Percentiles rank a stretch among this genome's conserved stretches.
These are phyloP conservation scores for Phoma sp. DNA, from an alignment of 2,329 filamentous ascomycete species.

Conservation along the genomic window DNA sequence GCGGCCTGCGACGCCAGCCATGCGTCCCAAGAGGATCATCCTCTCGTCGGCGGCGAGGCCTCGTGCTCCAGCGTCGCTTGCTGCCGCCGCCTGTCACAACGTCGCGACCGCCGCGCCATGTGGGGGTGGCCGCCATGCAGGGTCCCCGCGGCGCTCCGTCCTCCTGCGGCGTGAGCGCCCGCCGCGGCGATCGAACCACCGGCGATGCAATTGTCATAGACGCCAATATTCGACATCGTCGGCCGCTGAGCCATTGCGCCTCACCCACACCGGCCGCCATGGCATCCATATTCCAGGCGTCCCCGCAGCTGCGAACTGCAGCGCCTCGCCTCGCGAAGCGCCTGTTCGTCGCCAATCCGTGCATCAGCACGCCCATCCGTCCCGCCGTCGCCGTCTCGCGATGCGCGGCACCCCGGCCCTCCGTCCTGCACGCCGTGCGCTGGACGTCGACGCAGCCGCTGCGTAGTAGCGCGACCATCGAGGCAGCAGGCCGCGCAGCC, in stretches of 20 bases:
- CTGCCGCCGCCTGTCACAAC: slow-evolving; percentile 16
- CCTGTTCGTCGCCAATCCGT: slow-evolving; percentile 45
- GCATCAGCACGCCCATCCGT: slow-evolving; percentile 39
- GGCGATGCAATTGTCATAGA: slow-evolving; percentile 18
- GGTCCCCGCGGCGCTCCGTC: slow-evolving; percentile 17
- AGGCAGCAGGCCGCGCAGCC: slow-evolving; percentile 21
- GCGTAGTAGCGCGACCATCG: slow-evolving; percentile 31
- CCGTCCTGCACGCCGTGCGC: slow-evolving; percentile 41
- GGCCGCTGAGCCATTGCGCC: slow-evolving; percentile 8
- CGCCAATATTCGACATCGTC: not conserved
- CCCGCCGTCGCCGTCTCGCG: slow-evolving; percentile 20
- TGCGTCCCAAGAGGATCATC: too few species aligned
- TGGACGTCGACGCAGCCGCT: slow-evolving; percentile 46
- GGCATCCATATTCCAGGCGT: slow-evolving; percentile 46
- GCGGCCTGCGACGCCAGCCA: too few species aligned
- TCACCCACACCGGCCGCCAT: slow-evolving; percentile 27
- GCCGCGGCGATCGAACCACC: slow-evolving; percentile 12
- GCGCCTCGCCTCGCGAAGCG: slow-evolving; percentile 48
- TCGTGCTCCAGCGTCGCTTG: slow-evolving; percentile 10
- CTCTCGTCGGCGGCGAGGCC: too few species aligned
- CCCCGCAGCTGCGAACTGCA: slow-evolving; percentile 48
- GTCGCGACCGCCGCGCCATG: slow-evolving; percentile 10
- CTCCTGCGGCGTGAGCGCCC: slow-evolving; percentile 6
- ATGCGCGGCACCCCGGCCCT: slow-evolving; percentile 29
- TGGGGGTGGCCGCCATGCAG: slow-evolving; percentile 10